Conservation (phyloP, 1,139 yeast genomes). For the Diutina ranongensis region DNA sequence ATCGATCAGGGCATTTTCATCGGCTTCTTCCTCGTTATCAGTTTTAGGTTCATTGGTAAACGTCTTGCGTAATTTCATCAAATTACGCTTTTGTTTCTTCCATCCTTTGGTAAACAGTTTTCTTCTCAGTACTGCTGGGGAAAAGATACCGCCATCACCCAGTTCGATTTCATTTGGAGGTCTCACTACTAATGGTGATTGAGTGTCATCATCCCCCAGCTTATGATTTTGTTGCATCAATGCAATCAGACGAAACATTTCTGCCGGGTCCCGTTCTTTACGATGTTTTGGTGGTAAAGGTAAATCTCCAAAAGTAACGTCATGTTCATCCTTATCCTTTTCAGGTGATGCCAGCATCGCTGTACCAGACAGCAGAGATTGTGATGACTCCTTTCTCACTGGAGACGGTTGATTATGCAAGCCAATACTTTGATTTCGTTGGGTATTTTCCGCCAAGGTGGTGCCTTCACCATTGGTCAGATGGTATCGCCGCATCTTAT, state of each 20-base stretch:
- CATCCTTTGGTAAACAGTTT: background rate
- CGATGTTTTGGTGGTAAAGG: conserved; percentile 26
- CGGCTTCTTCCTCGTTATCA: conserved; percentile 15
- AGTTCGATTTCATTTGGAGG: conserved; percentile 65
- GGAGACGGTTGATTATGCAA: conserved; percentile 6
- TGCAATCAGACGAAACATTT: conserved; percentile 73
- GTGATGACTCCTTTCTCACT: background rate
- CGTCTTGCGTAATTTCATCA: background rate
- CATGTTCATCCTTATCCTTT: conserved; percentile 11
- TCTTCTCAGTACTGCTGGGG: background rate
- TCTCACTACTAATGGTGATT: conserved; percentile 58
- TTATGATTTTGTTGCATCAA: conserved; percentile 46
- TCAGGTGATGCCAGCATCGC: conserved; percentile 8
- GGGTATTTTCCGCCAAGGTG: conserved; percentile 23
- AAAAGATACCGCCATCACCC: conserved; percentile 14
- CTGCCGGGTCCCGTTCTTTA: conserved; percentile 62
- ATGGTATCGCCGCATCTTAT: conserved; percentile 69
- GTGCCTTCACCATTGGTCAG: conserved; percentile 34
- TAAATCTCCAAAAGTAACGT: conserved; percentile 28
- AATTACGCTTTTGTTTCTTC: background rate
- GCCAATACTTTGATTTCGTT: conserved; percentile 27
- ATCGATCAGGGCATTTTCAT: conserved; percentile 12
- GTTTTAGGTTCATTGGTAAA: background rate
- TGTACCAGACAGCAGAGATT: background rate
- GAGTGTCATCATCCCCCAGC: conserved; percentile 46